These are phyloP conservation scores for Chrysoporthe cubensis DNA, from an alignment of 2,329 filamentous ascomycete genomes.

Conservation along the genomic window DNA sequence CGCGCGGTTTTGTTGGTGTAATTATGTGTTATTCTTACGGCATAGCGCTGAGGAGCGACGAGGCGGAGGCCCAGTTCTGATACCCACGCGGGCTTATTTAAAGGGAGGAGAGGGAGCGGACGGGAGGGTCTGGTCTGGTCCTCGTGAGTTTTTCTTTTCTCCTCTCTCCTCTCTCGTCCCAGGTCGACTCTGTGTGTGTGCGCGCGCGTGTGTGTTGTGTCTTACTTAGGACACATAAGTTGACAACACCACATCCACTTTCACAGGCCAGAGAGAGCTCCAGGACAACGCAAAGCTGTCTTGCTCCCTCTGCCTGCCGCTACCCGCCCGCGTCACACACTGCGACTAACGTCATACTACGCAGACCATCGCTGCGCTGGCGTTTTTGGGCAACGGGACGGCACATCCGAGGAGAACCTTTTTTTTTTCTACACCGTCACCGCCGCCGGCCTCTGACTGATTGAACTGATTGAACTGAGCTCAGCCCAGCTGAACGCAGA, in stretches of 20 bases:
- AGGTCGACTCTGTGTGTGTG: background rate
- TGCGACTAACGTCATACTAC: background rate
- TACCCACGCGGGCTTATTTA: background rate
- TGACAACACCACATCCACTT: background rate
- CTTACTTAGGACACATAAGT: no score
- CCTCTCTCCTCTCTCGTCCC: background rate
- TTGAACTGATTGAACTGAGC: background rate
- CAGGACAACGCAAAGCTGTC: no score
- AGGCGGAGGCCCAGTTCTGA: slow-evolving; percentile 3
- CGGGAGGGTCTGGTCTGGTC: background rate
- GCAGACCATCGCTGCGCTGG: no score
- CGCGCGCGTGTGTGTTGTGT: no score
- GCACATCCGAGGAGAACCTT: background rate
- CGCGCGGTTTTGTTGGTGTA: background rate
- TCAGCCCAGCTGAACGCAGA: no score
- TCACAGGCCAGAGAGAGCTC: background rate
- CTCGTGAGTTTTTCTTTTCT: background rate
- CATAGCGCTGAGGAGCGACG: slow-evolving; percentile 4
- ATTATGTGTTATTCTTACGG: slow-evolving; percentile 12
- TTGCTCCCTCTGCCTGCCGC: background rate
- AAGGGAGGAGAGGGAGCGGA: background rate
- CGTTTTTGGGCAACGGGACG: background rate
- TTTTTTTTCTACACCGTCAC: background rate
- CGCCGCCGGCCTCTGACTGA: background rate
- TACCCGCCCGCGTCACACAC: no score